Evolutionary conservation across 2,329 filamentous ascomycete species (phyloP).

Genomic region (Colletotrichum coccodes): DNA sequence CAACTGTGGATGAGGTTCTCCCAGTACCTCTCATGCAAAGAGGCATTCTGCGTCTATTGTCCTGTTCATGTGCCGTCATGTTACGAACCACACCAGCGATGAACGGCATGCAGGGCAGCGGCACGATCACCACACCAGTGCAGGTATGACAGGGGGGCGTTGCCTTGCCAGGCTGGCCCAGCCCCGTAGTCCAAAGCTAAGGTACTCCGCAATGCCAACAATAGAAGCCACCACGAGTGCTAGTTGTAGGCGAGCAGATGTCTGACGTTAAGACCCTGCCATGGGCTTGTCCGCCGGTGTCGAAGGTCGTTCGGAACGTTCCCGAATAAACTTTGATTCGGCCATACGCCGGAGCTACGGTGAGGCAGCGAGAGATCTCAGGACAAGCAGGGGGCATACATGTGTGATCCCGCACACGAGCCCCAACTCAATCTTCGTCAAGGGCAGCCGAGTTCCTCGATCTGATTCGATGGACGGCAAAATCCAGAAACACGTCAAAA

Average conservation of each 20-base stretch:
- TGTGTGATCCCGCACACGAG: conserved; percentile 10
- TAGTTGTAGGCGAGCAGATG: background rate
- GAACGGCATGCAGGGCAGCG: conserved; percentile 15
- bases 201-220: conserved; percentile 27
- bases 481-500: background rate
- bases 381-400: background rate
- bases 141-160: conserved; percentile 15
- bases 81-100: conserved; percentile 13
- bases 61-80: background rate
- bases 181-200: conserved; percentile 9
- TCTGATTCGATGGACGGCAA: background rate
- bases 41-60: background rate
- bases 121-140: conserved; percentile 3
- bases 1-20: background rate
- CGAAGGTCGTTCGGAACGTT: background rate
- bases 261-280: conserved; percentile 15
- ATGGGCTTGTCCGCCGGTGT: background rate
- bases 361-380: background rate
- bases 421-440: conserved; percentile 9
- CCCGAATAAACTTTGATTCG: conserved; percentile 17
- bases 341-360: conserved; percentile 16
- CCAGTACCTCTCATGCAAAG: background rate
- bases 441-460: background rate
- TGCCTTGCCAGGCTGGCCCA: conserved; percentile 29
- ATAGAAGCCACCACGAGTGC: conserved; percentile 23